A percentile compares a stretch with the other conserved stretches of the same genome.
Evolutionary conservation across 2,329 filamentous ascomycete genomes (phyloP).

Genomic region (Paracoccidioides lutzii): DNA sequence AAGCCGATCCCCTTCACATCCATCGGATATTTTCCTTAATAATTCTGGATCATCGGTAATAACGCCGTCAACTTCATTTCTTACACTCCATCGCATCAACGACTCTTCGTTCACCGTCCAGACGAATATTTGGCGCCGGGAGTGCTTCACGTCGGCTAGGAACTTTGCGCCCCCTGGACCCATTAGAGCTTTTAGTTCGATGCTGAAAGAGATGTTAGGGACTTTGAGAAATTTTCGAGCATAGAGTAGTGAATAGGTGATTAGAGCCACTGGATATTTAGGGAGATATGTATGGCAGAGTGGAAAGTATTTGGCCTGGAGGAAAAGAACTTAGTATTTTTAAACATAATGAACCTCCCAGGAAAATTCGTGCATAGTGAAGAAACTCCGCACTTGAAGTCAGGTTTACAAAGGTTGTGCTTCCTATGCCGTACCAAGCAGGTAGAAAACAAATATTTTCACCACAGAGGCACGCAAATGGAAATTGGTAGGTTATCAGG

Average conservation of each 20-base stretch:
- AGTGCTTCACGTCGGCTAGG: slow-evolving; percentile 45
- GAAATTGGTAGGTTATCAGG: slow-evolving; percentile 45
- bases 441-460: neutral
- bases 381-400: too few relatives aligned
- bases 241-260: slow-evolving; percentile 39
- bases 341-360: too few relatives aligned
- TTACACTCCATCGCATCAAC: slow-evolving; percentile 72
- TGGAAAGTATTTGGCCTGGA: slow-evolving; percentile 53
- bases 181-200: slow-evolving; percentile 56
- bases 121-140: slow-evolving; percentile 50
- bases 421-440: neutral
- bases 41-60: slow-evolving; percentile 65
- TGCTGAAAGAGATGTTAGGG: slow-evolving; percentile 63
- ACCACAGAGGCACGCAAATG: slow-evolving; percentile 22
- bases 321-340: neutral
- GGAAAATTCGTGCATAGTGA: too few relatives aligned
- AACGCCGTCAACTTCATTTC: slow-evolving; percentile 57
- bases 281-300: slow-evolving; percentile 44
- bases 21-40: slow-evolving; percentile 2
- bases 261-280: slow-evolving; percentile 26
- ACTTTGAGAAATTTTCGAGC: slow-evolving; percentile 57
- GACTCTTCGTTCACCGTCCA: slow-evolving; percentile 79
- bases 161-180: slow-evolving; percentile 56
- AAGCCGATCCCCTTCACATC: neutral
- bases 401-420: too few relatives aligned